Evolutionary conservation across 176 grass and related monocot genomes (phyloP), one percentile per base, ranked within the genome.

Genomic region (Phoenix roebelenii): DNA sequence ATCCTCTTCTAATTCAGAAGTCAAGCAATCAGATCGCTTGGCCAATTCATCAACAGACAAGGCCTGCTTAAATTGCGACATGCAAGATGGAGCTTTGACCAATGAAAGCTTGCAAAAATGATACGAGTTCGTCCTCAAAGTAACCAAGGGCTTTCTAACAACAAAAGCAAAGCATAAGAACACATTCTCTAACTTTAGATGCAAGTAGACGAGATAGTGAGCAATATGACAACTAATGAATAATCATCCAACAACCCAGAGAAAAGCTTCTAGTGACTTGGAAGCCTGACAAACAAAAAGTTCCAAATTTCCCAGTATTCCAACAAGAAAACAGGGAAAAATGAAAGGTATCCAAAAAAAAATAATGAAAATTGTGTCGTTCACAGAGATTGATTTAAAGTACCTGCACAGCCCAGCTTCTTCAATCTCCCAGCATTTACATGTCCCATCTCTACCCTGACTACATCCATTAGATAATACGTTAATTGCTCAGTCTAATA

Each of bases 101-200:
- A 90, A 74, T 49, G 91, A 90, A 77, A 96, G 76, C 75, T 96
- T 96, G 75, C 86, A 90, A 76, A 96, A 96, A 71, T 96, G 91
- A 55, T 90, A 90, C 29, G 77, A 74, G 48, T 82, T 87, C 68
- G 86, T 90, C 58, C 52, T 86, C 25, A 96, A 65, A 29, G 91
- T 80, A 72, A 77, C 77, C 61, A 90, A 58, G 44, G 86, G 75
- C 65, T 73, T 90, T 80, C 91, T 90, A 64, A 29, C 73, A 74
- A 75, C 19, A 22, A 17, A 73, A 75, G 7, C 35, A 58, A 57
- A 65, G 5, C 63, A 50, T n/a, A 15, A 57, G 50, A 22, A 18
- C 18, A 17, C 19, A 62, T 32, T 73, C 55, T 4, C 48, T 5
- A 24, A 14, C 35, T 44, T 44, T 44, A 6, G 35, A 30, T 30